Evolutionary conservation across 441 rosid genomes (phyloP).

Genomic region (Jatropha podagrica): DNA sequence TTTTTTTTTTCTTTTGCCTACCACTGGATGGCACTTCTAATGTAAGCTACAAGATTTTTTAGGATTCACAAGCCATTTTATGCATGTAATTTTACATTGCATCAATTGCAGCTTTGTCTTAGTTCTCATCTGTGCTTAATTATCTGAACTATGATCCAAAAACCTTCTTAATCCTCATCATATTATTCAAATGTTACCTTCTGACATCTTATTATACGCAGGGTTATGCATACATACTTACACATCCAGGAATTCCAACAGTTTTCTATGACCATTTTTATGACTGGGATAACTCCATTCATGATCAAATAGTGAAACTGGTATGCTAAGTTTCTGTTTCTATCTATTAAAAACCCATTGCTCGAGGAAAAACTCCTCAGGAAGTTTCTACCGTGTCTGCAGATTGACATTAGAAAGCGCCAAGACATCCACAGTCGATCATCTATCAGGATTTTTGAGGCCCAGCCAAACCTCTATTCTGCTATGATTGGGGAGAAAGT

Average conservation of each 20-base stretch:
- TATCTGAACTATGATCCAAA: neutral
- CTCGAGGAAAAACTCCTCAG: neutral
- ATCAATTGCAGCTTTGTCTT: neutral
- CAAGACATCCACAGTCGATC: constrained; percentile 73
- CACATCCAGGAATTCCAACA: constrained; percentile 86
- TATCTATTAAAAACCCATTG: constrained; percentile 6
- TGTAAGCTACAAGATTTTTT: neutral
- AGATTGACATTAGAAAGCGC: constrained; percentile 69
- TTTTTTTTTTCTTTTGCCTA: neutral
- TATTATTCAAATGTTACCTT: neutral
- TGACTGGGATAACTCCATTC: constrained; percentile 67
- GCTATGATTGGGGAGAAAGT: constrained; percentile 74
- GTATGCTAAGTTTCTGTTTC: constrained; percentile 32
- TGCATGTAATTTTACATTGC: neutral
- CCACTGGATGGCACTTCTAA: neutral
- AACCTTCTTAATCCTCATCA: neutral
- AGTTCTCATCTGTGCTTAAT: neutral
- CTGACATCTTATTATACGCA: constrained; percentile 26
- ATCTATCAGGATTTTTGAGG: constrained; percentile 58
- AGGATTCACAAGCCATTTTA: neutral
- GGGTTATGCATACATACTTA: constrained; percentile 88
- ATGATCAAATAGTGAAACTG: constrained; percentile 76
- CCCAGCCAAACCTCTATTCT: constrained; percentile 66
- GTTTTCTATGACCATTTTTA: constrained; percentile 88
- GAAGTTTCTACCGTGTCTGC: constrained; percentile 17